Evolutionary conservation across 2,329 filamentous ascomycete species (phyloP).

Genomic region (Colletotrichum tabaci): DNA sequence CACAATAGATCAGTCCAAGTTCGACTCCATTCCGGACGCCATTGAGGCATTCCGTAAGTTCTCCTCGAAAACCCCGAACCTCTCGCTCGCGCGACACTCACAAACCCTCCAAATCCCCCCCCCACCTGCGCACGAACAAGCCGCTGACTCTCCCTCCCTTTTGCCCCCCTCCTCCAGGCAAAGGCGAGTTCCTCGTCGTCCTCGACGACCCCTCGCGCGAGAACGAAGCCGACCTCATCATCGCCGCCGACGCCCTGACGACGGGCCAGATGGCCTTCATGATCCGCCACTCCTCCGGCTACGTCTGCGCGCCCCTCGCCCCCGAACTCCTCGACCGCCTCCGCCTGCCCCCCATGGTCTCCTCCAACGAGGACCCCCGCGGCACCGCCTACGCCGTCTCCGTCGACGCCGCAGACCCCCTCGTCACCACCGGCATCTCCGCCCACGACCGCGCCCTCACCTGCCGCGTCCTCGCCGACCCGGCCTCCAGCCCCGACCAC

Average conservation of each 20-base stretch:
- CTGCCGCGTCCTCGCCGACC: slow-evolving; percentile 82
- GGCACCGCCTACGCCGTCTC: slow-evolving; percentile 94
- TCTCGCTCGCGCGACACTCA: slow-evolving; percentile 22
- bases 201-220: slow-evolving; percentile 94
- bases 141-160: neutral
- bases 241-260: slow-evolving; percentile 88
- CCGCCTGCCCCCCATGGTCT: slow-evolving; percentile 91
- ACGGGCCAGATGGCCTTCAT: slow-evolving; percentile 96
- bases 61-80: slow-evolving; percentile 4
- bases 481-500: slow-evolving; percentile 66
- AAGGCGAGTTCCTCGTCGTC: slow-evolving; percentile 94
- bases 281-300: slow-evolving; percentile 90
- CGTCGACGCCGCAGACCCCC: slow-evolving; percentile 82
- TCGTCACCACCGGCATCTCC: slow-evolving; percentile 89
- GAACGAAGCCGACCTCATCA: slow-evolving; percentile 98
- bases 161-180: slow-evolving; percentile 63
- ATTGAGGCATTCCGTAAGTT: slow-evolving; percentile 75
- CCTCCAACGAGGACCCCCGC: slow-evolving; percentile 81
- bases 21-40: slow-evolving; percentile 76
- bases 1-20: slow-evolving; percentile 66
- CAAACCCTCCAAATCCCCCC: neutral
- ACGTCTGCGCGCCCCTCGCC: slow-evolving; percentile 90
- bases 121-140: neutral
- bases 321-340: slow-evolving; percentile 78
- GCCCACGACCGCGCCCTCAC: slow-evolving; percentile 89